Conservation (phyloP, 2,329 filamentous ascomycete species). For the Myriosclerotinia duriaeana region DNA sequence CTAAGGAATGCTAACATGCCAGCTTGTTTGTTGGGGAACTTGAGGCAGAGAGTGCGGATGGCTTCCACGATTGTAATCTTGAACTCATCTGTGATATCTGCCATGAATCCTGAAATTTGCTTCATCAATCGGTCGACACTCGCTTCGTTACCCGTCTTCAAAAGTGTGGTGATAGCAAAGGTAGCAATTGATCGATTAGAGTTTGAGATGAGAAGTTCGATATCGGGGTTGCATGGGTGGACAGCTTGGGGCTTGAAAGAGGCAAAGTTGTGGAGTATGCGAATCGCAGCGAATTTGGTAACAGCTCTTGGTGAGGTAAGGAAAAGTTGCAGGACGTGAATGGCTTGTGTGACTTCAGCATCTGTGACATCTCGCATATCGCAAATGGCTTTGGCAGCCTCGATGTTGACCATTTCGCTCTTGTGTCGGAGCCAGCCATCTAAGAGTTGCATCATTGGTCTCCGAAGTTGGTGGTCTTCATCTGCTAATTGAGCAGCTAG, state of each 20-base stretch:
- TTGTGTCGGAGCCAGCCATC: constrained; percentile 97
- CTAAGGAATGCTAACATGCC: constrained; percentile 97
- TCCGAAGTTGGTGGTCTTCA: constrained; percentile 83
- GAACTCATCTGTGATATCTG: constrained; percentile 98
- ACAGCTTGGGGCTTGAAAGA: constrained; percentile 94
- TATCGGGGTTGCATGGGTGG: constrained; percentile 92
- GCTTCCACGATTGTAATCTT: constrained; percentile 99
- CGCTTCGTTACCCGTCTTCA: constrained; percentile 97
- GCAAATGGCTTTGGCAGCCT: constrained; percentile 97
- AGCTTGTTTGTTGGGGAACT: constrained; percentile 97
- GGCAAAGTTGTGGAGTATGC: constrained; percentile 94
- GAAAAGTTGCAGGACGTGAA: constrained; percentile 95
- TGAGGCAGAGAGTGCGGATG: constrained; percentile 91
- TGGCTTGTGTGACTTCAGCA: constrained; percentile 84
- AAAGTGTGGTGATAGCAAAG: constrained; percentile 94
- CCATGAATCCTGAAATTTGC: constrained; percentile 97
- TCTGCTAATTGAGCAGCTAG: constrained; percentile 91
- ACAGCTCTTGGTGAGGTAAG: constrained; percentile 91
- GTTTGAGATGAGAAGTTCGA: constrained; percentile 95
- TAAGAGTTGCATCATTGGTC: constrained; percentile 95
- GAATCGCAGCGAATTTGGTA: constrained; percentile 95
- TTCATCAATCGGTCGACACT: constrained; percentile 98
- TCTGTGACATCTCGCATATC: constrained; percentile 92
- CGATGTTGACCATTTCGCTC: constrained; percentile 99
- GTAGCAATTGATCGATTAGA: constrained; percentile 96